Evolutionary conservation across 805 yeast genomes (phyloP).

Genomic region (Hanseniaspora mollemarum): DNA sequence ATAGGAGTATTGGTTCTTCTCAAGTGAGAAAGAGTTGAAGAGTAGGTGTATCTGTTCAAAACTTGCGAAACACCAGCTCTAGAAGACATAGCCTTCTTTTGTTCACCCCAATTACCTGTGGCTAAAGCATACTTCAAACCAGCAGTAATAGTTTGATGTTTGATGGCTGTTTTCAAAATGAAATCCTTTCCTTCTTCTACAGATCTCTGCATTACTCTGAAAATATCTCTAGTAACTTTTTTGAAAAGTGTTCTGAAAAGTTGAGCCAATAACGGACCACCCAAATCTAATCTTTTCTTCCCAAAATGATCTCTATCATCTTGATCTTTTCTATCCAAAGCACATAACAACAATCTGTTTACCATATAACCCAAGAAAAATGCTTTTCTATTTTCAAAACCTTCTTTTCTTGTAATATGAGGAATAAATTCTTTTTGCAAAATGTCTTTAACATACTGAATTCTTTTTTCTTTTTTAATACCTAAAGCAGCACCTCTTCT

Average conservation of each 20-base stretch:
- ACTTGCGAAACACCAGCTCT: conserved; percentile 99
- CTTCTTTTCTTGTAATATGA: conserved; percentile 93
- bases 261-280: conserved; percentile 94
- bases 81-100: conserved; percentile 96
- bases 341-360: conserved; percentile 85
- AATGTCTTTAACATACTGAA: conserved; percentile 93
- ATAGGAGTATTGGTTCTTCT: conserved; percentile 98
- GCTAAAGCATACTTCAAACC: conserved; percentile 96
- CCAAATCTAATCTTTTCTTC: conserved; percentile 93
- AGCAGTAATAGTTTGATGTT: conserved; percentile 91
- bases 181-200: conserved; percentile 96
- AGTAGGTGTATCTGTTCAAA: conserved; percentile 91
- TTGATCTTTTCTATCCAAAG: conserved; percentile 92
- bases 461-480: conserved; percentile 93
- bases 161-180: conserved; percentile 90
- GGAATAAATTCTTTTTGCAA: conserved; percentile 93
- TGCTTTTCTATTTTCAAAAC: conserved; percentile 93
- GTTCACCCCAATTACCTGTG: conserved; percentile 99
- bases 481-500: conserved; percentile 97
- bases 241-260: conserved; percentile 88
- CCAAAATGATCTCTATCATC: conserved; percentile 99
- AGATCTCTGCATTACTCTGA: conserved; percentile 97
- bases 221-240: conserved; percentile 90
- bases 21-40: conserved; percentile 96
- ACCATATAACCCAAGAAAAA: conserved; percentile 97